Evolutionary conservation across 2,329 filamentous ascomycete genomes (phyloP), one percentile per base, ranked within the genome.

Genomic region (Ophiostoma perfectum): DNA sequence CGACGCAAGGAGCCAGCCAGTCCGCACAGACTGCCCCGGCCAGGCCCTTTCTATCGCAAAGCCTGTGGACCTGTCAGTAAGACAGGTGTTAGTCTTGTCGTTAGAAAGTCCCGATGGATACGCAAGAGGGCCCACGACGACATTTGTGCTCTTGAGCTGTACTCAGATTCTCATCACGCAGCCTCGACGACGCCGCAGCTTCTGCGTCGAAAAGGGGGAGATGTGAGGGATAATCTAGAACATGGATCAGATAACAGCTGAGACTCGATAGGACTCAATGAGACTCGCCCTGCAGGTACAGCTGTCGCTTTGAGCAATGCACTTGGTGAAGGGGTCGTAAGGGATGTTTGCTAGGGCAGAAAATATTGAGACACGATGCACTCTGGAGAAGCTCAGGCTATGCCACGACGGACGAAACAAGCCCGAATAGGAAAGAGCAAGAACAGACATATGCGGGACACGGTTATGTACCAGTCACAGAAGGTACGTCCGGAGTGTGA

Each of bases 41-140:
- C 12, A n/a, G 47, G 27, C 27, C 27, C 27, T 27, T 16, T 14
- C 47, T 27, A 52, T 52, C n/a, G 27, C 5, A 18, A 52, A 42
- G 38, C 11, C 52, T 58, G 52, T 58, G 60, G 60, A 14, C 14
- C 58, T 65, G 41, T 49, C 36, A 47, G 36, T 60, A 27, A 60
- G 55, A 60, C 55, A 36, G 11, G 55, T 60, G 7, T 39, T 14
- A 60, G 55, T 38, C 55, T 60, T 60, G 55, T 27, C n/a, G 16
- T 60, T 60, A 27, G 11, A 60, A 60, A 60, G 55, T 60, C 55
- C 55, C 55, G 55, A 39, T 60, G 55, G 55, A 60, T 60, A 60
- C 27, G 14, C 52, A 38, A 44, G 9, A 58, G n/a, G 16, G 11
- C 18, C 52, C 52, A 38, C 18, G 18, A 27, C 14, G 14, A 16